These are phyloP conservation scores for Populus hybrid DNA, from an alignment of 441 rosid genomes.

Conservation along the genomic window DNA sequence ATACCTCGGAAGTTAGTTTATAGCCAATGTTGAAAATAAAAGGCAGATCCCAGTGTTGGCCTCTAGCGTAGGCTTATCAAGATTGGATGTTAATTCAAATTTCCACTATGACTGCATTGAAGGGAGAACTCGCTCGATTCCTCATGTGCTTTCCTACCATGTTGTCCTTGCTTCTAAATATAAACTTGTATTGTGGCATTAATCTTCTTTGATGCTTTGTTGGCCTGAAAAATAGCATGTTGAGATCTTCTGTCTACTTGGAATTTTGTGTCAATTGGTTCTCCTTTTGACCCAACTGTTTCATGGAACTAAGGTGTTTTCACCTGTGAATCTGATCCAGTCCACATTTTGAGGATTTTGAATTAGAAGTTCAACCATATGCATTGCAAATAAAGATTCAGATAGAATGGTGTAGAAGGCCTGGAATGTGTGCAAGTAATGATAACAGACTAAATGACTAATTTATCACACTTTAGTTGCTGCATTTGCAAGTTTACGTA, in stretches of 20 bases:
- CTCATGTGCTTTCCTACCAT: neutral
- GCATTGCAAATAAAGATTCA: neutral
- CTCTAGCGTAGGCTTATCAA: neutral
- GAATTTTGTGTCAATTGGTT: neutral
- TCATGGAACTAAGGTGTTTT: neutral
- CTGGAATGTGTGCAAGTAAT: neutral
- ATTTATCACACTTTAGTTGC: neutral
- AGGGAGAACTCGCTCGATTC: neutral
- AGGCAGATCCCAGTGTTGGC: neutral
- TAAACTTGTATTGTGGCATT: neutral
- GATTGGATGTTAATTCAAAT: neutral
- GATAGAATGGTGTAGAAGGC: neutral
- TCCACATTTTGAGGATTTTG: neutral
- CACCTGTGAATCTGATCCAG: neutral
- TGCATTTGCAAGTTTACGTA: neutral
- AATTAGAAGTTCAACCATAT: neutral
- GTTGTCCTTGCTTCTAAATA: neutral
- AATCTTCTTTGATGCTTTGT: neutral
- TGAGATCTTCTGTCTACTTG: neutral
- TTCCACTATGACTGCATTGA: neutral
- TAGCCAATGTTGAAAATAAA: neutral
- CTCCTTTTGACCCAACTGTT: neutral
- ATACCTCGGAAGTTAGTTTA: neutral
- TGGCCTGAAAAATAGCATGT: neutral
- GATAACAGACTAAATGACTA: neutral